Percentiles rank a stretch among this genome's conserved stretches.
Evolutionary conservation across 257 asterid genomes (phyloP).

Genomic region (Linaria vulgaris): DNA sequence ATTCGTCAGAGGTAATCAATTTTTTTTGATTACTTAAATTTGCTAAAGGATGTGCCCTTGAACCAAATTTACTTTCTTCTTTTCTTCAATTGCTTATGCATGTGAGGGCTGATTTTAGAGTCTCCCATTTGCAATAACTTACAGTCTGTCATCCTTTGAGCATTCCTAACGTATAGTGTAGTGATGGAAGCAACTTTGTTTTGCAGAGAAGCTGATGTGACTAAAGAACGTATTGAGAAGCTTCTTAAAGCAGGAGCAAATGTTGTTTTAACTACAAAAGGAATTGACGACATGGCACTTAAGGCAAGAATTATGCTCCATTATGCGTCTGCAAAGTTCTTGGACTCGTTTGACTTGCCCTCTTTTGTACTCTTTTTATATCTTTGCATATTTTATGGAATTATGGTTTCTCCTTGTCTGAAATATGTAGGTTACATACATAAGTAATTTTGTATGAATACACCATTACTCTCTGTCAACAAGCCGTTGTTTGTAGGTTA

Average conservation of each 20-base stretch:
- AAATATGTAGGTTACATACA: neutral
- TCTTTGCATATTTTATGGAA: constrained; percentile 2
- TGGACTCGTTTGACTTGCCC: constrained; percentile 5
- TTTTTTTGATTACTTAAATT: no score
- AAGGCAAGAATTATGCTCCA: constrained; percentile 52
- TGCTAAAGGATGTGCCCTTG: no score
- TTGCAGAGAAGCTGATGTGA: constrained; percentile 93
- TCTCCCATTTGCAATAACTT: constrained; percentile 4
- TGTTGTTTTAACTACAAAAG: constrained; percentile 89
- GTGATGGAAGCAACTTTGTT: constrained; percentile 13
- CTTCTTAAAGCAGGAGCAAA: constrained; percentile 95
- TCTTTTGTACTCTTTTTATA: neutral
- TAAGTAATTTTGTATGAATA: constrained; percentile 3
- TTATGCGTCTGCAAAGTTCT: neutral
- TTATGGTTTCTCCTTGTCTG: neutral
- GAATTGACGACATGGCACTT: constrained; percentile 99
- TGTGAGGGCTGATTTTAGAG: constrained; percentile 5
- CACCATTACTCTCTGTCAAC: constrained; percentile 2
- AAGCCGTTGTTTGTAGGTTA: neutral
- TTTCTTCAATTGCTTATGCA: neutral
- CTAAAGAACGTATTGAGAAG: constrained; percentile 93
- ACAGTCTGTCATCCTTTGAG: neutral
- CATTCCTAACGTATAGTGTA: constrained; percentile 12
- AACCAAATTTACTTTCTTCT: neutral
- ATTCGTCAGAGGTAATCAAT: constrained; percentile 77